These are phyloP conservation scores for Saccharomycopsis crataegensis DNA, from an alignment of 1,139 yeast species.

Conservation along the genomic window DNA sequence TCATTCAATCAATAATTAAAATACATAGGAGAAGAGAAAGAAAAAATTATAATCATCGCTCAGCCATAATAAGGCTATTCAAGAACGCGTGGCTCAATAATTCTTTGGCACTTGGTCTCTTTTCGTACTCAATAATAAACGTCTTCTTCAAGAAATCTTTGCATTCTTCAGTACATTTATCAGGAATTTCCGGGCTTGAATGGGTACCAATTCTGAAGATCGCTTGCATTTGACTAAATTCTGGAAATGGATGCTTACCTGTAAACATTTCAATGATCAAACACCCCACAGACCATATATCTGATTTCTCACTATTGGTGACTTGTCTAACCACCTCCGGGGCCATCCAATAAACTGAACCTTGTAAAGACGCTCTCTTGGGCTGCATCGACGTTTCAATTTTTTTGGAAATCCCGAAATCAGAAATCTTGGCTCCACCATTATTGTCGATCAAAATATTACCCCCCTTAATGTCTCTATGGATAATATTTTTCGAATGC, in stretches of 20 bases:
- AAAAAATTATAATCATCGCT: background rate
- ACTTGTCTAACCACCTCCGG: conserved; percentile 94
- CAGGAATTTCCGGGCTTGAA: conserved; percentile 69
- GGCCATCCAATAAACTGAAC: conserved; percentile 97
- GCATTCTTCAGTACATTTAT: conserved; percentile 66
- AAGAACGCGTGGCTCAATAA: conserved; percentile 56
- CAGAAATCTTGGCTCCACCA: conserved; percentile 88
- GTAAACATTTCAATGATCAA: conserved; percentile 90
- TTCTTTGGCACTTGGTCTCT: conserved; percentile 68
- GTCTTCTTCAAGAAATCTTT: conserved; percentile 57
- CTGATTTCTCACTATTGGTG: conserved; percentile 83
- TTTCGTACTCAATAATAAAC: conserved; percentile 66
- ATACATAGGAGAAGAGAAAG: background rate
- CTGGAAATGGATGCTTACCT: conserved; percentile 91
- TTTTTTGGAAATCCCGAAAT: conserved; percentile 87
- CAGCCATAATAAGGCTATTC: conserved; percentile 34
- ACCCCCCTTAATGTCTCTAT: conserved; percentile 91
- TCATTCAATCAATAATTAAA: no score
- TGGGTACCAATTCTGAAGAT: conserved; percentile 86
- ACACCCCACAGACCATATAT: conserved; percentile 95
- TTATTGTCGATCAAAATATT: conserved; percentile 83
- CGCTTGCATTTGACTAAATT: conserved; percentile 93
- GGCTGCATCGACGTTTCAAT: conserved; percentile 30
- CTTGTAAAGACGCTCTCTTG: conserved; percentile 81
- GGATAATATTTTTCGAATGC: conserved; percentile 78